A percentile compares a stretch with the other conserved stretches of the same genome.
Conservation (phyloP, 2,329 filamentous ascomycete genomes). For the Trichoderma atrobrunneum region DNA sequence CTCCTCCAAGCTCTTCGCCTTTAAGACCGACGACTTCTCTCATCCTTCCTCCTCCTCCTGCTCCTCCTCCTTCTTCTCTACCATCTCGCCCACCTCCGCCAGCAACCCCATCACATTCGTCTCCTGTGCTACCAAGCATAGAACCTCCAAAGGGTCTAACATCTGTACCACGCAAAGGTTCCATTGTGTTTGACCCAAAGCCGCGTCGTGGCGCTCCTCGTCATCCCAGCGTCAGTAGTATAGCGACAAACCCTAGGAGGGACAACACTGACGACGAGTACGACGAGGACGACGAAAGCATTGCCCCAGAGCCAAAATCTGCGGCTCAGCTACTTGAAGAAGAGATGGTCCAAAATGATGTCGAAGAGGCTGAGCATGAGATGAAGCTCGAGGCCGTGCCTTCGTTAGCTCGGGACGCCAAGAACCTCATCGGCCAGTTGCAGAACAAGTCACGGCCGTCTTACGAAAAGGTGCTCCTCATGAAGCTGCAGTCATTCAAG, state of each 20-base stretch:
- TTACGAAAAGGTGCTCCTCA: slow-evolving; percentile 24
- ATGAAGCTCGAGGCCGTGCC: slow-evolving; percentile 28
- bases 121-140: background rate
- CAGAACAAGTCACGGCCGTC: slow-evolving; percentile 21
- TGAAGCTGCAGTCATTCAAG: slow-evolving; percentile 30
- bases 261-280: slow-evolving; percentile 22
- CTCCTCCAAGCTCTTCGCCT: background rate
- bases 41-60: background rate
- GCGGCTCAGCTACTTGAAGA: background rate
- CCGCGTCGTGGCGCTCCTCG: slow-evolving; percentile 28
- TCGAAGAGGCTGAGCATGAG: slow-evolving; percentile 22
- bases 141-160: background rate
- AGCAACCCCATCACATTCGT: background rate
- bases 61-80: background rate
- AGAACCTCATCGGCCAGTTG: slow-evolving; percentile 30
- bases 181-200: slow-evolving; percentile 19
- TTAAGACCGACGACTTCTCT: background rate
- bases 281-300: slow-evolving; percentile 6
- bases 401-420: slow-evolving; percentile 29
- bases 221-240: slow-evolving; percentile 20
- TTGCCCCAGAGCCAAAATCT: background rate
- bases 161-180: slow-evolving; percentile 12
- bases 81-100: background rate
- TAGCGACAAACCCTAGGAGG: slow-evolving; percentile 22
- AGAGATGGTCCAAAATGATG: slow-evolving; percentile 6